phyloP scores from a whole-genome alignment of 306 rosid genomes.

The Echinosophora koreensis region DNA sequence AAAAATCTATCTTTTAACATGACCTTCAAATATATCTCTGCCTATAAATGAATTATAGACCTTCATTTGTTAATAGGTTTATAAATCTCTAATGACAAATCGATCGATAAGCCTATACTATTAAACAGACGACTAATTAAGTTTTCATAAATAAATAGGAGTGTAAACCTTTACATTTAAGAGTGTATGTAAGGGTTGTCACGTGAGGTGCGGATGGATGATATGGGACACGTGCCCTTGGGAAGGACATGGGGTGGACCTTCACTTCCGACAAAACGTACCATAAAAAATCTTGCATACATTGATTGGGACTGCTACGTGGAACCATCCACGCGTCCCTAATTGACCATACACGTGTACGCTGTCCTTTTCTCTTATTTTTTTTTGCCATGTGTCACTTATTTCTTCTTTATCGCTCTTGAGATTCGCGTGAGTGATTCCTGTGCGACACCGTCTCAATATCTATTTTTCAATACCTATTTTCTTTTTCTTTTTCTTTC shows the following conservation, averaged over 20 bases:
- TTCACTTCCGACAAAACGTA: conserved; percentile 47
- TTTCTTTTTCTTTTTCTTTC: no score
- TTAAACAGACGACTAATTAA: no score
- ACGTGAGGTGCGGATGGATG: background rate
- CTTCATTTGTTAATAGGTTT: no score
- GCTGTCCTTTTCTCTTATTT: conserved; percentile 16
- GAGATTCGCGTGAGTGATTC: conserved; percentile 54
- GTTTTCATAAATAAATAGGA: no score
- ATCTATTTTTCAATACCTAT: background rate
- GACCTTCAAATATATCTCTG: no score
- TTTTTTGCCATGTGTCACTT: background rate
- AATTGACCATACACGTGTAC: conserved; percentile 55
- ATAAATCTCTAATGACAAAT: no score
- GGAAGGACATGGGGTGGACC: background rate
- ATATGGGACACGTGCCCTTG: conserved; percentile 44
- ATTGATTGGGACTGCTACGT: conserved; percentile 21
- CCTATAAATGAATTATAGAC: no score
- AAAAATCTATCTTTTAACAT: no score
- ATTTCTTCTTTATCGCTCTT: conserved; percentile 13
- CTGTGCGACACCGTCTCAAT: background rate
- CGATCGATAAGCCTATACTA: no score
- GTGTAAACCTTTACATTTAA: no score
- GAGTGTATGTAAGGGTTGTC: background rate
- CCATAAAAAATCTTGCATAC: conserved; percentile 31
- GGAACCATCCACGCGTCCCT: conserved; percentile 46